Evolutionary conservation across 2,329 filamentous ascomycete species (phyloP).

Genomic region (Aspergillus eucalypticola): DNA sequence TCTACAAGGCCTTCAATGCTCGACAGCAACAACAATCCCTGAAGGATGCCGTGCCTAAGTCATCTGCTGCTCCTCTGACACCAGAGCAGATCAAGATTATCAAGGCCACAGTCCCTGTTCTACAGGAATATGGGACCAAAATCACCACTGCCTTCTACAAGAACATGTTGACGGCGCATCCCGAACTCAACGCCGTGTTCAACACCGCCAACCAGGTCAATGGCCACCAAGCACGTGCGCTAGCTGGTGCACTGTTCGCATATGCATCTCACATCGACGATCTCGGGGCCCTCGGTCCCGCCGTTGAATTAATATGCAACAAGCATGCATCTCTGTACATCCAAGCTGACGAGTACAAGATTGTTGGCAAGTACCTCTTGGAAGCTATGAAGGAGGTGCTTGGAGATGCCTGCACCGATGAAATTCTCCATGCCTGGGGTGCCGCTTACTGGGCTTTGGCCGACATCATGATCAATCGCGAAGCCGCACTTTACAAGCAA

Average conservation of each 20-base stretch:
- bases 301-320: slow-evolving; percentile 69
- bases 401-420: slow-evolving; percentile 65
- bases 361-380: slow-evolving; percentile 70
- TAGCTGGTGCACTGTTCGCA: slow-evolving; percentile 68
- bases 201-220: slow-evolving; percentile 69
- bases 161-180: slow-evolving; percentile 65
- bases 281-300: slow-evolving; percentile 58
- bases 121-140: slow-evolving; percentile 65
- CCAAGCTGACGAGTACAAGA: slow-evolving; percentile 66
- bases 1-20: no score
- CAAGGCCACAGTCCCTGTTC: slow-evolving; percentile 68
- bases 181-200: slow-evolving; percentile 69
- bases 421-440: slow-evolving; percentile 67
- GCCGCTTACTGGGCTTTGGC: slow-evolving; percentile 73
- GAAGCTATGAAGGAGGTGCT: slow-evolving; percentile 67
- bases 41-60: no score
- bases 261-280: slow-evolving; percentile 73
- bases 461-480: slow-evolving; percentile 69
- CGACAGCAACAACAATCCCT: no score
- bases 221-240: slow-evolving; percentile 67
- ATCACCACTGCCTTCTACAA: slow-evolving; percentile 74
- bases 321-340: slow-evolving; percentile 74
- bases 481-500: slow-evolving; percentile 62
- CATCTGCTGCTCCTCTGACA: slow-evolving; percentile 46
- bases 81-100: slow-evolving; percentile 64